A percentile compares a stretch with the other conserved stretches of the same genome.
Conservation (phyloP, 169 alveolate species). For the Condylostoma magnum region DNA sequence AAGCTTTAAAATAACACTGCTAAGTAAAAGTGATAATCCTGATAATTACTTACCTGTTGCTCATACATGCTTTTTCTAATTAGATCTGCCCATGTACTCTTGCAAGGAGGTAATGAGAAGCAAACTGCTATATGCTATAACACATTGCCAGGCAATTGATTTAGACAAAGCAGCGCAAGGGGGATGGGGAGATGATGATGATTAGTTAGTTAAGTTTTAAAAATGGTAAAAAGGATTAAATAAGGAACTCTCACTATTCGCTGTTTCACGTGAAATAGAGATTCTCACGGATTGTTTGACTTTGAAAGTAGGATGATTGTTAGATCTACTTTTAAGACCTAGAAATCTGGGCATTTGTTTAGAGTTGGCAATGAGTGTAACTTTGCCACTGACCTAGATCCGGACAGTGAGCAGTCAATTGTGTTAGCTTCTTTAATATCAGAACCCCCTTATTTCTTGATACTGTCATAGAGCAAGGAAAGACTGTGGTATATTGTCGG, state of each 20-base stretch:
- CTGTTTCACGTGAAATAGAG: slow-evolving; percentile 9
- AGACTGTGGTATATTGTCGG: too few relatives aligned
- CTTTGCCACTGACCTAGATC: neutral
- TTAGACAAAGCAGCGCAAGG: slow-evolving; percentile 56
- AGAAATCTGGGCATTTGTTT: neutral
- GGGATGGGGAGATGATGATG: slow-evolving; percentile 31
- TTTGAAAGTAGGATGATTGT: neutral
- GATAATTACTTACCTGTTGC: slow-evolving; percentile 79
- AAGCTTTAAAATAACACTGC: slow-evolving; percentile 21
- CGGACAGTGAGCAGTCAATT: too few relatives aligned
- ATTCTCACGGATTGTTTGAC: slow-evolving; percentile 25
- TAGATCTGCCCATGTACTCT: slow-evolving; percentile 88
- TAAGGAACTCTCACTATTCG: too few relatives aligned
- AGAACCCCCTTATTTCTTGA: too few relatives aligned
- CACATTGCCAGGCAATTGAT: slow-evolving; percentile 73
- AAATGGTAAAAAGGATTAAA: too few relatives aligned
- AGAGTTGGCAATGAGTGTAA: neutral
- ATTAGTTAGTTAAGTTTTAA: neutral
- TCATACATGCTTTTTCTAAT: slow-evolving; percentile 91
- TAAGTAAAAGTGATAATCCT: slow-evolving; percentile 31
- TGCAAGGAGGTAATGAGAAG: slow-evolving; percentile 73
- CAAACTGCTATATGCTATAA: slow-evolving; percentile 83
- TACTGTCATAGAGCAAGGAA: too few relatives aligned
- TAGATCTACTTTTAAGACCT: neutral
- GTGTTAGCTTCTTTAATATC: too few relatives aligned